Base-by-base conservation (phyloP, 2,329 filamentous ascomycete genomes). In the Fusarium virguliforme region DNA sequence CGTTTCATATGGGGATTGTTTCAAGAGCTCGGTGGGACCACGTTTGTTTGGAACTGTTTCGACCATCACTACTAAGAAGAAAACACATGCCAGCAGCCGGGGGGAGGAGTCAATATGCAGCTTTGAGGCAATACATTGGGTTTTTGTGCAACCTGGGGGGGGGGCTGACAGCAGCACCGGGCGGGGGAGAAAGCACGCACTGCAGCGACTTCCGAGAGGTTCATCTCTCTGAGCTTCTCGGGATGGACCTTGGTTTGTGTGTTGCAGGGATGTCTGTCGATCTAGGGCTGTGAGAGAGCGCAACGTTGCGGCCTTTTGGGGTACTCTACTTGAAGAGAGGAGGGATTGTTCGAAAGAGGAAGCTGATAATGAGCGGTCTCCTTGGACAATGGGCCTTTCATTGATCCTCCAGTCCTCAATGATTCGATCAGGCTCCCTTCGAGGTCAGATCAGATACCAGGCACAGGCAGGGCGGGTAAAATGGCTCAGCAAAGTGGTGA, bases 1-100 rank as follows among this genome's bases (percentile, higher is more conserved):
- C 15, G 68, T 71, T 71, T 71, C 68, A 71, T 58, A 9, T 38
- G 51, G 10, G 30, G 35, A 32, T 34, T 34, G 53, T 56, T 56
- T 56, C 53, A 40, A 30, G 10, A 8, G 53, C 50, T 54, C 37
- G 22, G 37, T 37, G 34, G 53, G 53, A 40, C 53, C 35, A 22
- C 51, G 6, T 24, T 7, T 28, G 8, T 24, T 35, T 53, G 30
- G 35, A 22, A 30, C 12, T 43, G 51, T 60, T 38, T 35, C 26
- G 32, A 64, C 10, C 18, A 18, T 18, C 18, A 18, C 18, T 18
- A 46, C 41, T 46, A 46, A 12, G 26, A 46, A 13, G 12, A 13
- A 18, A 18, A 18, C 18, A 18, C 18, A 18, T 18, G 18, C 18
- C 18, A 18, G 18, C 18, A 18, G 18, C 18, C 18, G 18, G 18